Evolutionary conservation across 1,284 basidiomycete genomes (phyloP).

Genomic region (Cryptococcus floricola): DNA sequence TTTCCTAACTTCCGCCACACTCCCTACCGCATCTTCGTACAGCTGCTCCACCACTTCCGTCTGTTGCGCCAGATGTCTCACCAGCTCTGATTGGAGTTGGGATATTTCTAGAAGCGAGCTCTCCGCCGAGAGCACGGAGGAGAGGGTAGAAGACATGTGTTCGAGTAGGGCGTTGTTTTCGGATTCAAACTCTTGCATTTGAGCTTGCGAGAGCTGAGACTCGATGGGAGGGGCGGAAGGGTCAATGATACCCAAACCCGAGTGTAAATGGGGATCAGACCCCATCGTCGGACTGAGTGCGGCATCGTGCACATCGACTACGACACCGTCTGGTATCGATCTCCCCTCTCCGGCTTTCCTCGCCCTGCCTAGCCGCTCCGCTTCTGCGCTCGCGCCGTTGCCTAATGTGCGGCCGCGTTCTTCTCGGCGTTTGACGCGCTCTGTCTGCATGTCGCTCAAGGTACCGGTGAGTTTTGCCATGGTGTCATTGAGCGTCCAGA

Average conservation of each 20-base stretch:
- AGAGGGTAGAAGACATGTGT: constrained; percentile 53
- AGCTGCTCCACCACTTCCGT: constrained; percentile 55
- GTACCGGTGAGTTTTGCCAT: constrained; percentile 50
- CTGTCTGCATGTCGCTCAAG: constrained; percentile 54
- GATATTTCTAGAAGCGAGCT: constrained; percentile 55
- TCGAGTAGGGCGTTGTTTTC: constrained; percentile 54
- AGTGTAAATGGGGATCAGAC: not conserved
- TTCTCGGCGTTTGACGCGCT: constrained; percentile 46
- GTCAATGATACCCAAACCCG: constrained; percentile 18
- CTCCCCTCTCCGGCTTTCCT: not conserved
- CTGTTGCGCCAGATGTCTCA: constrained; percentile 55
- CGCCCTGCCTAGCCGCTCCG: constrained; percentile 12
- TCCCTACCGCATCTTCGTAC: constrained; percentile 55
- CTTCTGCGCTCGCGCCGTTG: constrained; percentile 33
- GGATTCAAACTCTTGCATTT: constrained; percentile 55
- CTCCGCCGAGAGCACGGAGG: constrained; percentile 54
- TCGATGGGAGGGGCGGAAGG: constrained; percentile 38
- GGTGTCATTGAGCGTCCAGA: constrained; percentile 52
- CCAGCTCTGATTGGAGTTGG: constrained; percentile 56
- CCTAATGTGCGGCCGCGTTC: constrained; percentile 43
- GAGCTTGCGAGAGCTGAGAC: constrained; percentile 43
- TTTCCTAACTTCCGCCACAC: constrained; percentile 52
- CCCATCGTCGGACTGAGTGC: not conserved
- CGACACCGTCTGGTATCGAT: constrained; percentile 13
- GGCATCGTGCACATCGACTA: constrained; percentile 12